Percentiles rank a stretch among this genome's conserved stretches.
Conservation (phyloP, 1,284 basidiomycete genomes). For the Stygiomarasmius scandens region DNA sequence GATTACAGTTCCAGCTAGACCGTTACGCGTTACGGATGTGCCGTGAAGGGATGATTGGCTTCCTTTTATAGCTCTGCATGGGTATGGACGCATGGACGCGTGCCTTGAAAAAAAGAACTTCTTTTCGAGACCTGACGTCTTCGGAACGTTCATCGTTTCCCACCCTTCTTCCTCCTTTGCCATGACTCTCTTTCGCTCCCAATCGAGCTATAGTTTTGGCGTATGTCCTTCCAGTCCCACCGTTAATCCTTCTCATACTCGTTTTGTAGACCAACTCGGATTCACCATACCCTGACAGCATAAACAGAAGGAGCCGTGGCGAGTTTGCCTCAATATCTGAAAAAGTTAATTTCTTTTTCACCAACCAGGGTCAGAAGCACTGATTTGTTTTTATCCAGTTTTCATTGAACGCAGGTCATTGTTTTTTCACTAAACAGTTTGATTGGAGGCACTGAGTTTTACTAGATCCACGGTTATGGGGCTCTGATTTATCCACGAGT, state of each 20-base stretch:
- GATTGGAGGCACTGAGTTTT: too few relatives aligned
- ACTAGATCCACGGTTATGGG: constrained; percentile 43
- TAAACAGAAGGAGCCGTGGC: constrained; percentile 7
- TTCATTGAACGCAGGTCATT: constrained; percentile 29
- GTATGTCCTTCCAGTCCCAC: constrained; percentile 12
- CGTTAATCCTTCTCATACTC: background rate
- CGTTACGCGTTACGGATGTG: too few relatives aligned
- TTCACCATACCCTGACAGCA: constrained; percentile 22
- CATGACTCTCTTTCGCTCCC: constrained; percentile 9
- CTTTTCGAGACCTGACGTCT: too few relatives aligned
- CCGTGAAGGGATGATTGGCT: too few relatives aligned
- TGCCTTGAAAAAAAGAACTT: too few relatives aligned
- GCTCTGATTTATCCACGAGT: constrained; percentile 32
- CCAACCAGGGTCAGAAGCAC: background rate
- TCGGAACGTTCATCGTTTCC: background rate
- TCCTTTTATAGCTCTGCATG: too few relatives aligned
- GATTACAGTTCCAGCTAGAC: too few relatives aligned
- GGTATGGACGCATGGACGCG: too few relatives aligned
- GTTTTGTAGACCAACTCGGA: constrained; percentile 20
- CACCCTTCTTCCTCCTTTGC: background rate
- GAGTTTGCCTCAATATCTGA: constrained; percentile 14
- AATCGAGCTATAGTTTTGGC: constrained; percentile 16
- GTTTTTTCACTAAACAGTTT: too few relatives aligned
- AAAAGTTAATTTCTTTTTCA: constrained; percentile 6
- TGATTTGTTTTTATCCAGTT: constrained; percentile 27